Conservation (phyloP, 129 eudicot species). For the Escallonia herrerae region DNA sequence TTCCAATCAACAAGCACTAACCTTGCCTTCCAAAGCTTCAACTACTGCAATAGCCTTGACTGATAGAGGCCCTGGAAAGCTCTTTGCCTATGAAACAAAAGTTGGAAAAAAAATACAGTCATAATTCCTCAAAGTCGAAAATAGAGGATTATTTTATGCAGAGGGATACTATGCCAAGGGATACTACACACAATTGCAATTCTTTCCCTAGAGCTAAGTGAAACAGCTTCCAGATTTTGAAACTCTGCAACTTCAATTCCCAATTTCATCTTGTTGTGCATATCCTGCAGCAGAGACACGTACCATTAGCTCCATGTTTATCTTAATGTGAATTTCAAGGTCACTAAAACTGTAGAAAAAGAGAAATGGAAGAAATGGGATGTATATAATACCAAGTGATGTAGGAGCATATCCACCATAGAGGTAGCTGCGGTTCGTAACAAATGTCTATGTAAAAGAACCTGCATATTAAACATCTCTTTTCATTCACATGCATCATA, state of each 20-base stretch:
- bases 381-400: constrained; percentile 52
- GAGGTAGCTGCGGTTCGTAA: constrained; percentile 67
- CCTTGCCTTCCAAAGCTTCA: constrained; percentile 97
- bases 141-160: neutral
- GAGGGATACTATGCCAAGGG: too few species aligned
- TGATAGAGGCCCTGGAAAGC: constrained; percentile 60
- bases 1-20: constrained; percentile 16
- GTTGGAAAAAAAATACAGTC: neutral
- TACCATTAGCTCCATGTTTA: constrained; percentile 7
- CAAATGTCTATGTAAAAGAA: constrained; percentile 78
- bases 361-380: constrained; percentile 9
- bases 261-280: constrained; percentile 60
- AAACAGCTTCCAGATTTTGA: constrained; percentile 43
- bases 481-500: constrained; percentile 1
- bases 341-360: constrained; percentile 1
- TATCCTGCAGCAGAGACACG: constrained; percentile 42
- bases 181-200: constrained; percentile 54
- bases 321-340: neutral
- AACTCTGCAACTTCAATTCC: constrained; percentile 70
- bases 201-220: constrained; percentile 71
- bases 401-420: constrained; percentile 65
- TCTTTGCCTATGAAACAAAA: constrained; percentile 52
- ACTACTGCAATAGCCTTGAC: constrained; percentile 57
- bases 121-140: neutral
- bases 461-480: constrained; percentile 33